A percentile compares a stretch with the other conserved stretches of the same genome.
phyloP scores from a whole-genome alignment of 306 rosid species.

The Gastrolobium bilobum region DNA sequence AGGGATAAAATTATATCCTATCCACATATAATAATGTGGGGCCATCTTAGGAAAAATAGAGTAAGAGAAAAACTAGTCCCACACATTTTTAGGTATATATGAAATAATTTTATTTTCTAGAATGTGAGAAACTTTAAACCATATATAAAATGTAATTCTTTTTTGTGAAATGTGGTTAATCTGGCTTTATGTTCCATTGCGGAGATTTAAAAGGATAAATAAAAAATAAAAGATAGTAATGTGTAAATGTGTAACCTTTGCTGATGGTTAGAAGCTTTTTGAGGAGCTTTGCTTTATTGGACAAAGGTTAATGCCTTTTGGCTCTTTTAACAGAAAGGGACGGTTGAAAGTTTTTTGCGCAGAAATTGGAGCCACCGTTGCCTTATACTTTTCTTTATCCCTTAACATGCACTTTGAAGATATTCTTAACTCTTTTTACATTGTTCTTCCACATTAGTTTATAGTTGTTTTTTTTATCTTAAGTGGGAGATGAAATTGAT shows the following conservation, averaged over 20 bases:
- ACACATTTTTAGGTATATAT: too few relatives aligned
- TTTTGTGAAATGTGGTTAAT: constrained; percentile 3
- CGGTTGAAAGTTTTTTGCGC: constrained; percentile 51
- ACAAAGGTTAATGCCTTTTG: constrained; percentile 64
- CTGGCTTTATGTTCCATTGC: constrained; percentile 8
- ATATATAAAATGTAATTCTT: background rate
- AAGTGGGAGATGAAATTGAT: background rate
- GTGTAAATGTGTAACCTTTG: constrained; percentile 43
- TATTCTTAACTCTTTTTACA: constrained; percentile 24
- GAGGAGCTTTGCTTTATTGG: constrained; percentile 42
- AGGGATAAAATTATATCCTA: too few relatives aligned
- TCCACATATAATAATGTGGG: too few relatives aligned
- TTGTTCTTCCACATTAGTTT: background rate
- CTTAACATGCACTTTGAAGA: constrained; percentile 32
- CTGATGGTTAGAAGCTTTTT: constrained; percentile 45
- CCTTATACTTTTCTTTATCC: constrained; percentile 27
- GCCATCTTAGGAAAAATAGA: too few relatives aligned
- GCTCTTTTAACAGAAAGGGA: constrained; percentile 48
- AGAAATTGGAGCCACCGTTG: constrained; percentile 39
- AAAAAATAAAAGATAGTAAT: background rate
- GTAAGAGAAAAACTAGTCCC: too few relatives aligned
- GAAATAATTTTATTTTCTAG: too few relatives aligned
- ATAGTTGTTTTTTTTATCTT: background rate
- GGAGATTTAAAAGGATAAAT: background rate
- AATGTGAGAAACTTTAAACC: too few relatives aligned